Percentiles rank a stretch among this genome's conserved stretches.
These are phyloP conservation scores for Rhytidhysteron rufulum DNA, from an alignment of 2,329 filamentous ascomycete species.

Conservation along the genomic window DNA sequence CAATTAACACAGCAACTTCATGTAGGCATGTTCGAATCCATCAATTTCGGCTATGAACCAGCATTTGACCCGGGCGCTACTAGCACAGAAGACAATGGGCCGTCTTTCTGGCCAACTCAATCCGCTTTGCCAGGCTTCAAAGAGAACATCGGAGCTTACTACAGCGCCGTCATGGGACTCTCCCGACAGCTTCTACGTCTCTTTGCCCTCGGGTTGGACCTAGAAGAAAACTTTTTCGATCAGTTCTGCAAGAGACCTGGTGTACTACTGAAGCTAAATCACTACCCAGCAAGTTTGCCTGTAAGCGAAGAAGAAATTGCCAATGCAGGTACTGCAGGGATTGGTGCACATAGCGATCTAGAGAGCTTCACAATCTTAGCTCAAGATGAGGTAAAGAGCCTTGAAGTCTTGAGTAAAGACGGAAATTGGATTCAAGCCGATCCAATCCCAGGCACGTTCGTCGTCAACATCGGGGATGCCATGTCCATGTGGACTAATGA, in stretches of 20 bases:
- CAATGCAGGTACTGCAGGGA: constrained; percentile 27
- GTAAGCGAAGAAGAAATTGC: background rate
- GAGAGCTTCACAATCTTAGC: constrained; percentile 33
- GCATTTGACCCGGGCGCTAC: too few species aligned
- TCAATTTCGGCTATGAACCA: constrained; percentile 42
- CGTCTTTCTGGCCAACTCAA: constrained; percentile 39
- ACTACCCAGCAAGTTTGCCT: constrained; percentile 32
- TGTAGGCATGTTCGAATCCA: too few species aligned
- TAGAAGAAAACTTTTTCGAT: constrained; percentile 39
- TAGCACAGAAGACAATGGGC: constrained; percentile 39
- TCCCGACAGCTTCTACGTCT: constrained; percentile 39
- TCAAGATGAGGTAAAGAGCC: constrained; percentile 20
- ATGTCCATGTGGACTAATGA: constrained; percentile 52
- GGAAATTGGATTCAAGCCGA: constrained; percentile 28
- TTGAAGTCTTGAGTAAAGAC: constrained; percentile 31
- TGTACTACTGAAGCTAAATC: constrained; percentile 38
- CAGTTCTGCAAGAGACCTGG: constrained; percentile 38
- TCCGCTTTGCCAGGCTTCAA: constrained; percentile 38
- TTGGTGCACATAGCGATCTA: constrained; percentile 37
- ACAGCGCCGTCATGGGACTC: constrained; percentile 34
- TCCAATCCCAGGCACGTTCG: constrained; percentile 42
- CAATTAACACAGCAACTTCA: too few species aligned
- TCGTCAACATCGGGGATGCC: constrained; percentile 53
- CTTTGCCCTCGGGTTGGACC: constrained; percentile 36
- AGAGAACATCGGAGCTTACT: constrained; percentile 35